Evolutionary conservation across 1,284 basidiomycete genomes (phyloP).

Genomic region (Fomitopsis schrenkii): DNA sequence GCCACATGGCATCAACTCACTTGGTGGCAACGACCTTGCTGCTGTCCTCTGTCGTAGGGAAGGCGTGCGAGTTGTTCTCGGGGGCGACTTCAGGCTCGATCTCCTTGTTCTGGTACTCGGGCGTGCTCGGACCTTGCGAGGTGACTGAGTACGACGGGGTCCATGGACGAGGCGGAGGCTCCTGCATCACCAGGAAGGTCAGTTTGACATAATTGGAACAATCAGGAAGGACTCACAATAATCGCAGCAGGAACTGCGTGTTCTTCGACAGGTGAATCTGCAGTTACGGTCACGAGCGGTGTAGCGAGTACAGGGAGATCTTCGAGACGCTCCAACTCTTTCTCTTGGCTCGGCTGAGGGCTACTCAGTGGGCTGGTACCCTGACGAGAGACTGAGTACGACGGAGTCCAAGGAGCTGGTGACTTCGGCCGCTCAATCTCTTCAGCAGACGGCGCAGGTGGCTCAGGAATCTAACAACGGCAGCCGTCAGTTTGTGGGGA

Average conservation of each 20-base stretch:
- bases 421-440: constrained; percentile 7
- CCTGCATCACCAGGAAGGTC: neutral
- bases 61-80: constrained; percentile 13
- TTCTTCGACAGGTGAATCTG: neutral
- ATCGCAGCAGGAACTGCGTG: neutral
- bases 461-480: neutral
- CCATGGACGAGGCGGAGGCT: constrained; percentile 26
- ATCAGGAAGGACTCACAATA: neutral
- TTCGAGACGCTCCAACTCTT: constrained; percentile 11
- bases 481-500: neutral
- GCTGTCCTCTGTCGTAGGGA: constrained; percentile 24
- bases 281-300: neutral
- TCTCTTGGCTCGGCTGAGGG: constrained; percentile 1
- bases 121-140: constrained; percentile 29
- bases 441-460: neutral
- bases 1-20: constrained; percentile 17
- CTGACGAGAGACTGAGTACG: constrained; percentile 9
- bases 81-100: neutral
- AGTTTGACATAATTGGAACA: neutral
- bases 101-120: neutral
- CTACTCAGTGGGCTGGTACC: constrained; percentile 6
- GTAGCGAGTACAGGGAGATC: neutral
- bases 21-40: constrained; percentile 20
- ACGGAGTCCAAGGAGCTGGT: constrained; percentile 9
- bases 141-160: constrained; percentile 40